Conservation (phyloP, 306 rosid genomes). For the Fragaria iinumae region DNA sequence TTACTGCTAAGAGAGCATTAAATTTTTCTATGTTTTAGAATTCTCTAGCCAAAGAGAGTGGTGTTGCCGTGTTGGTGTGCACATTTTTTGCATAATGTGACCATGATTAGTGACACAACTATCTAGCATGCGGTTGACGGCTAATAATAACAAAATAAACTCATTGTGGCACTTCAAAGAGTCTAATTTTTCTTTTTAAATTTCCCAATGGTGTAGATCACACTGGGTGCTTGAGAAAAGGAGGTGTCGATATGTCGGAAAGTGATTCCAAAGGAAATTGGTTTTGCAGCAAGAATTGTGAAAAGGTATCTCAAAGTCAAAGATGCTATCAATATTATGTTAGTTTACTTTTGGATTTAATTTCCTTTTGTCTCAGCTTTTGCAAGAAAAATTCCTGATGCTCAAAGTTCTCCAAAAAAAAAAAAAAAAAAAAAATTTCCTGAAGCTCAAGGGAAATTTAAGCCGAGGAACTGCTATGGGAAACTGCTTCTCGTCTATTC, state of each 20-base stretch:
- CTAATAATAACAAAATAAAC: not conserved
- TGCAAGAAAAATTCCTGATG: not conserved
- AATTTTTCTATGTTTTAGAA: not conserved
- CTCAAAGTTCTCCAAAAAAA: too few relatives aligned
- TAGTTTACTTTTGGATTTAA: not conserved
- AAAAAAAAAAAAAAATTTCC: not conserved
- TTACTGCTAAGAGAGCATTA: not conserved
- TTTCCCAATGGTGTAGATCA: slow-evolving; percentile 60
- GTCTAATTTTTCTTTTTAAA: slow-evolving; percentile 11
- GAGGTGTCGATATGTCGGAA: slow-evolving; percentile 26
- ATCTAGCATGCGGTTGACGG: too few relatives aligned
- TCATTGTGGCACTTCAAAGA: not conserved
- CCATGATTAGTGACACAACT: not conserved
- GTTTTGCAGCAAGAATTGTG: slow-evolving; percentile 68
- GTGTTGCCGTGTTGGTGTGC: not conserved
- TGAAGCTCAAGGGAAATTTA: not conserved
- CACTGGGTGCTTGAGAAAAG: slow-evolving; percentile 45
- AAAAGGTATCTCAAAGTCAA: slow-evolving; percentile 49
- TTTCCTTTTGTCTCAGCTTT: not conserved
- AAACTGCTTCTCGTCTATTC: not conserved
- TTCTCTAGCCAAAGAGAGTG: not conserved
- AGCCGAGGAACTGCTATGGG: too few relatives aligned
- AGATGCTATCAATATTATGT: not conserved
- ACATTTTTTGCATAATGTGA: not conserved
- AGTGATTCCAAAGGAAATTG: slow-evolving; percentile 32